Percentiles rank a stretch among this genome's conserved stretches.
phyloP scores from a whole-genome alignment of 2,329 filamentous ascomycete species.

The Talaromyces funiculosus region DNA sequence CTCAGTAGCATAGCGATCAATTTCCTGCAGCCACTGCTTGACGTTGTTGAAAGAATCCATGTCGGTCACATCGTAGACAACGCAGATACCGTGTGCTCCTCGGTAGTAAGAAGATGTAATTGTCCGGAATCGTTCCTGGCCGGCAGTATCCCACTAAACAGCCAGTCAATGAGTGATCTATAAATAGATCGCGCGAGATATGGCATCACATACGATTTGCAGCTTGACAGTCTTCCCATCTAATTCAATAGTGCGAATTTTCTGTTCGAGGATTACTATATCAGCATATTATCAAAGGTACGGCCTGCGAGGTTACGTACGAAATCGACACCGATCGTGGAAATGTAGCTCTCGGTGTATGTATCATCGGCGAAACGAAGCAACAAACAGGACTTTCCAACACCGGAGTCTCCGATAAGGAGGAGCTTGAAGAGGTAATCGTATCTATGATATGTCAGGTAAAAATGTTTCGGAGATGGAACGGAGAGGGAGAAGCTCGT shows the following conservation, averaged over 20 bases:
- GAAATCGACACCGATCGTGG: constrained; percentile 98
- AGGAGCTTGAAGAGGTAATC: constrained; percentile 99
- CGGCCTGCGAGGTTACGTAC: constrained; percentile 53
- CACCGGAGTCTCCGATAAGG: constrained; percentile 99
- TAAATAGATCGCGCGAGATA: constrained; percentile 31
- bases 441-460: constrained; percentile 62
- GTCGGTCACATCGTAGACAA: constrained; percentile 99
- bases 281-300: not conserved
- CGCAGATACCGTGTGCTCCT: constrained; percentile 97
- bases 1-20: constrained; percentile 97
- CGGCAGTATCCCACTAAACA: constrained; percentile 91
- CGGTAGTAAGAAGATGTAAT: constrained; percentile 99
- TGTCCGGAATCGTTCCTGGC: constrained; percentile 98
- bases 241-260: constrained; percentile 99
- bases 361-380: constrained; percentile 98
- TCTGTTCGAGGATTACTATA: constrained; percentile 49
- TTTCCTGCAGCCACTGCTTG: constrained; percentile 99
- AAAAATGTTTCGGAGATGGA: not conserved
- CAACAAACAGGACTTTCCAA: constrained; percentile 98
- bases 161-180: constrained; percentile 9
- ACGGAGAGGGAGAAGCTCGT: not conserved
- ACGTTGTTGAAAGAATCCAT: constrained; percentile 99
- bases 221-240: constrained; percentile 99
- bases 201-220: constrained; percentile 69
- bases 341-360: constrained; percentile 99